Percentiles rank a stretch among this genome's conserved stretches.
phyloP scores from a whole-genome alignment of 176 grass and related monocot species.

The Triticum aestivum region IWGSC_CS_RefSeq_v2.1 NC_057796.1:318359077-318359576 shows the following conservation, averaged over 20 bases:
- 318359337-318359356: conserved; percentile 87
- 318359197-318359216: conserved; percentile 92
- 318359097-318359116: conserved; percentile 76
- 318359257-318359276: neutral
- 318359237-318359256: conserved; percentile 4
- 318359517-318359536: neutral
- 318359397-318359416: conserved; percentile 94
- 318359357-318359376: conserved; percentile 78
- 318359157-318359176: conserved; percentile 85
- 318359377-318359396: conserved; percentile 67
- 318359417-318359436: conserved; percentile 90
- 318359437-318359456: conserved; percentile 98
- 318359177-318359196: conserved; percentile 79
- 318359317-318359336: conserved; percentile 72
- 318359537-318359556: neutral
- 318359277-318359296: conserved; percentile 2
- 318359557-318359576: neutral
- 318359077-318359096: conserved; percentile 90
- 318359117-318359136: conserved; percentile 98
- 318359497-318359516: neutral
- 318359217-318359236: conserved; percentile 40
- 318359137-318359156: conserved; percentile 87
- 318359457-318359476: conserved; percentile 62
- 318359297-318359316: conserved; percentile 12
- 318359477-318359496: conserved; percentile 11